Evolutionary conservation across 345 rosid genomes (phyloP).

Genomic region (Eucalyptus curtisii): DNA sequence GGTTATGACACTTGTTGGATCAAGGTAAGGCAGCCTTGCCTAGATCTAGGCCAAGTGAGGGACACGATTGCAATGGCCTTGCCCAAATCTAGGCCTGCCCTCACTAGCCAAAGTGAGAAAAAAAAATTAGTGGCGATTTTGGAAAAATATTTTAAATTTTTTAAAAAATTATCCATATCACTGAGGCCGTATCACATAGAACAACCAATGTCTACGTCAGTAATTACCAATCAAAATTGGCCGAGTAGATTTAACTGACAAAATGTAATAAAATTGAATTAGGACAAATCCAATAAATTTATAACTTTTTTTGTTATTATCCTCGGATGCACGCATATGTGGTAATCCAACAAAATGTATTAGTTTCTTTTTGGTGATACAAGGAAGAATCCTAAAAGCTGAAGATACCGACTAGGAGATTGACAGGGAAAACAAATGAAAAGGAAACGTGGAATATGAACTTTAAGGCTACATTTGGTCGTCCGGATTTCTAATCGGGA

Average conservation of each 20-base stretch:
- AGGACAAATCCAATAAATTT: background rate
- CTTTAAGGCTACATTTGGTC: no score
- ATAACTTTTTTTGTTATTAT: accelerated
- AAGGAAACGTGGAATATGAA: background rate
- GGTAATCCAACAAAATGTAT: background rate
- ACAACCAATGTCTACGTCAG: no score
- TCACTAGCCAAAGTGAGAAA: background rate
- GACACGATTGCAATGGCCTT: background rate
- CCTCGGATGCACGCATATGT: background rate
- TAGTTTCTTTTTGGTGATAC: background rate
- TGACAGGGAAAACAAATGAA: background rate
- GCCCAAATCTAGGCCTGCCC: background rate
- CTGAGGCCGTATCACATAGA: no score
- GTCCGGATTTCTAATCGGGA: no score
- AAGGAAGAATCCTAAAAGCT: background rate
- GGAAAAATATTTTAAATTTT: no score
- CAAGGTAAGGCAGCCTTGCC: background rate
- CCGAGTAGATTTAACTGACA: accelerated
- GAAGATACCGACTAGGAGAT: background rate
- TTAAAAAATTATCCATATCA: no score
- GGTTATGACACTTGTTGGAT: background rate
- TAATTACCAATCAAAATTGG: accelerated
- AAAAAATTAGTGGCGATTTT: no score
- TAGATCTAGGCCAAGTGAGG: background rate
- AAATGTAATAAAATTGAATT: background rate